Conservation (phyloP, 2,329 filamentous ascomycete species). For the Venturiaceae sp. region DNA sequence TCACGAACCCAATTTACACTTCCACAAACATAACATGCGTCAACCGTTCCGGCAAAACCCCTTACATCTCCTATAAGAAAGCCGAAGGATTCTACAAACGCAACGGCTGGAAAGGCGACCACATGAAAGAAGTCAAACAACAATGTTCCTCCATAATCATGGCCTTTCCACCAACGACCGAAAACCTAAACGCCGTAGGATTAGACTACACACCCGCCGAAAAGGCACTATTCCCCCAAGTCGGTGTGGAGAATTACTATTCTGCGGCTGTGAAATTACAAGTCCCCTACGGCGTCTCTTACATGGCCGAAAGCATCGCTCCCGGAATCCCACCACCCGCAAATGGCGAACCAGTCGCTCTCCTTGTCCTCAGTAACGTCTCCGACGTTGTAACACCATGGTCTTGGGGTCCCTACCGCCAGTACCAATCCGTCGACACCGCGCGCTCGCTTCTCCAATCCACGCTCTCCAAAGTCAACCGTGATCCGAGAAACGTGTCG, state of each 20-base stretch:
- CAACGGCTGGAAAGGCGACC: background rate
- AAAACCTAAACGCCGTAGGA: conserved; percentile 21
- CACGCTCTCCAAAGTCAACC: conserved; percentile 24
- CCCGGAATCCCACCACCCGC: conserved; percentile 20
- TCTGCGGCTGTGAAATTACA: conserved; percentile 22
- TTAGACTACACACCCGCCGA: conserved; percentile 24
- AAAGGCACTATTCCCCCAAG: conserved; percentile 20
- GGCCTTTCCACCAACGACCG: conserved; percentile 24
- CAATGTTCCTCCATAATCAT: conserved; percentile 24
- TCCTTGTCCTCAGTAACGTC: conserved; percentile 19
- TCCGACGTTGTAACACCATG: conserved; percentile 24
- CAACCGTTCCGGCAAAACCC: background rate
- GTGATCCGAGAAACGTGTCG: conserved; percentile 23
- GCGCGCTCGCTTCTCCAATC: conserved; percentile 18
- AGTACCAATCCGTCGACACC: conserved; percentile 19
- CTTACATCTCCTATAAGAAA: background rate
- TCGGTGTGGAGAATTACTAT: conserved; percentile 25
- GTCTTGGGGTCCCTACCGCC: conserved; percentile 25
- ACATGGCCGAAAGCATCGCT: conserved; percentile 18
- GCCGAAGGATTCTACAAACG: background rate
- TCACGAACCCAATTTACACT: conserved; percentile 21
- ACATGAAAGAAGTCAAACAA: conserved; percentile 12
- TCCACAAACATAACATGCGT: conserved; percentile 24
- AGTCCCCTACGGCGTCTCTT: conserved; percentile 25
- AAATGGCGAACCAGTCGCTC: conserved; percentile 22